Evolutionary conservation across 305 asterid genomes (phyloP).

Genomic region (Rubia tinctorum): DNA sequence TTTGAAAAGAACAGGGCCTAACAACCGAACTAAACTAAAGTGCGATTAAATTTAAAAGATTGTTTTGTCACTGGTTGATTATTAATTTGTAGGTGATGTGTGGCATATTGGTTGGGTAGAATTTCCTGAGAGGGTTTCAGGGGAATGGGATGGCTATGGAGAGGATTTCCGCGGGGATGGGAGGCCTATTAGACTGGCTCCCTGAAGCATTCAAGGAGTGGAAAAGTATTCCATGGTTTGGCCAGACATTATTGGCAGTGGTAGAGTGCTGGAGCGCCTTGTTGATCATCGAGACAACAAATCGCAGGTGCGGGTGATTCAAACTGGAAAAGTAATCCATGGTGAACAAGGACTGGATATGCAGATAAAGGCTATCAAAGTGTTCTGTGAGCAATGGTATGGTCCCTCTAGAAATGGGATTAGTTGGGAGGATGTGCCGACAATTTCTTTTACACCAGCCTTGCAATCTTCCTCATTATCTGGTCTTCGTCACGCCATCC

Average conservation of each 20-base stretch:
- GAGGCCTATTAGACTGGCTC: slow-evolving; percentile 63
- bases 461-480: slow-evolving; percentile 40
- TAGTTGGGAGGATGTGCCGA: slow-evolving; percentile 96
- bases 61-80: not conserved
- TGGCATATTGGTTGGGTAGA: slow-evolving; percentile 47
- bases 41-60: no score
- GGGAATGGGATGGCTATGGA: slow-evolving; percentile 97
- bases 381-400: slow-evolving; percentile 88
- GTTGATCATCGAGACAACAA: slow-evolving; percentile 53
- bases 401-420: slow-evolving; percentile 93
- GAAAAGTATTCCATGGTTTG: slow-evolving; percentile 78
- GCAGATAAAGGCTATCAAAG: slow-evolving; percentile 41
- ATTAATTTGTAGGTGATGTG: not conserved
- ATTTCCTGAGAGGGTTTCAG: slow-evolving; percentile 66
- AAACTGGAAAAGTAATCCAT: slow-evolving; percentile 17
- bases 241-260: slow-evolving; percentile 20
- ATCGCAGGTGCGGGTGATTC: slow-evolving; percentile 69
- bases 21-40: not conserved
- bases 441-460: slow-evolving; percentile 71
- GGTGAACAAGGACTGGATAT: slow-evolving; percentile 24
- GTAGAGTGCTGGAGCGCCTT: slow-evolving; percentile 46
- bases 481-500: slow-evolving; percentile 58
- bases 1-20: no score
- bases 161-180: slow-evolving; percentile 75
- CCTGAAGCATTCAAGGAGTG: slow-evolving; percentile 89